These are phyloP conservation scores for Auricularia sp. DNA, from an alignment of 768 basidiomycete genomes.

Conservation along the genomic window DNA sequence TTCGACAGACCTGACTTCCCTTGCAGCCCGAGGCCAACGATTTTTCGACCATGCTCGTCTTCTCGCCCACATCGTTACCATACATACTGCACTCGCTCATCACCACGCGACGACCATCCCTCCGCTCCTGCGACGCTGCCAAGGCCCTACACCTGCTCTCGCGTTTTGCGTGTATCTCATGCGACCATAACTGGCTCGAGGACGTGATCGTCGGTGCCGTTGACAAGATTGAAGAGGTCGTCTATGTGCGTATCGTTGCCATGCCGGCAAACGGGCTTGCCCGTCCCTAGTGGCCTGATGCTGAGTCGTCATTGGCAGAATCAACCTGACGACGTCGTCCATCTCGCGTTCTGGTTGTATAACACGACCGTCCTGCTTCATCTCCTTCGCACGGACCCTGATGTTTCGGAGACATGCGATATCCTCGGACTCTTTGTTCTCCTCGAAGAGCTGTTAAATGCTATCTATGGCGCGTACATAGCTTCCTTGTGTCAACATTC, in stretches of 20 bases:
- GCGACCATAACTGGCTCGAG: slow-evolving; percentile 86
- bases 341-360: slow-evolving; percentile 88
- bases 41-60: slow-evolving; percentile 87
- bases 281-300: background rate
- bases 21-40: slow-evolving; percentile 60
- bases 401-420: slow-evolving; percentile 71
- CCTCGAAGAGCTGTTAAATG: slow-evolving; percentile 87
- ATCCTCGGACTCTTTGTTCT: slow-evolving; percentile 74
- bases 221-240: slow-evolving; percentile 82
- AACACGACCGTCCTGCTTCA: slow-evolving; percentile 87
- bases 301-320: slow-evolving; percentile 34
- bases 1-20: slow-evolving; percentile 12
- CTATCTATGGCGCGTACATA: slow-evolving; percentile 66
- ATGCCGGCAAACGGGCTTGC: background rate
- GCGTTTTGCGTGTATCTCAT: slow-evolving; percentile 85
- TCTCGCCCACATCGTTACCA: slow-evolving; percentile 69
- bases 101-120: slow-evolving; percentile 56
- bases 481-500: slow-evolving; percentile 4
- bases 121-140: slow-evolving; percentile 76
- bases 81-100: slow-evolving; percentile 76
- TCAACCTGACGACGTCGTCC: slow-evolving; percentile 74
- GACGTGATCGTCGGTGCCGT: slow-evolving; percentile 86
- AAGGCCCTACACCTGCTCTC: slow-evolving; percentile 85
- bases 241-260: slow-evolving; percentile 58
- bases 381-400: slow-evolving; percentile 75